A percentile compares a stretch with the other conserved stretches of the same genome.
These are phyloP conservation scores for Wallacemonas sp. DNA, from an alignment of 208 protist genomes.

Conservation along the genomic window DNA sequence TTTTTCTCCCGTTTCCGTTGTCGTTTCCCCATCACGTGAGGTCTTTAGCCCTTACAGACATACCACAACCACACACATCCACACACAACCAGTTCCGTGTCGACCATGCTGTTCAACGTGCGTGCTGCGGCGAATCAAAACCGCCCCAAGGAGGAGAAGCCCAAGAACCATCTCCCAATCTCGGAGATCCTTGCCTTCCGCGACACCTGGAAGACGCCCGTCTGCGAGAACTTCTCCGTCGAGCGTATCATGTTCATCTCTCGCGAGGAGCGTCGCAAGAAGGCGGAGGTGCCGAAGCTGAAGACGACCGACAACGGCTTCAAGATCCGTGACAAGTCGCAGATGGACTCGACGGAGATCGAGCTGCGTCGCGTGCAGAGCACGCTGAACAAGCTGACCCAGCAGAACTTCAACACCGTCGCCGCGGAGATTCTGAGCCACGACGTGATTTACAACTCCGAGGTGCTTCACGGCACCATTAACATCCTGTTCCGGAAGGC, in stretches of 20 bases:
- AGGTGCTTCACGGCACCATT: conserved; percentile 69
- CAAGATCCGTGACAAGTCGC: conserved; percentile 61
- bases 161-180: conserved; percentile 76
- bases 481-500: conserved; percentile 89
- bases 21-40: too few species aligned
- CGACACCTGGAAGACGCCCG: conserved; percentile 77
- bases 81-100: neutral
- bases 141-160: conserved; percentile 66
- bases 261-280: conserved; percentile 61
- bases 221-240: conserved; percentile 72
- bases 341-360: conserved; percentile 72
- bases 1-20: too few species aligned
- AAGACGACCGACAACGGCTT: conserved; percentile 86
- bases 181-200: conserved; percentile 78
- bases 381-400: conserved; percentile 87
- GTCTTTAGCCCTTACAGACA: too few species aligned
- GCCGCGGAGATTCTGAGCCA: conserved; percentile 57
- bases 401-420: conserved; percentile 83
- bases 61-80: conserved; percentile 15
- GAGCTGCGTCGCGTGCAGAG: conserved; percentile 77
- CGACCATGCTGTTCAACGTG: conserved; percentile 74
- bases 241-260: conserved; percentile 56
- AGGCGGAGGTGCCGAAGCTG: conserved; percentile 71
- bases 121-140: conserved; percentile 45
- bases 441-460: conserved; percentile 71